Conservation (phyloP, 305 asterid species). For the Caryopteris hybrid region DNA sequence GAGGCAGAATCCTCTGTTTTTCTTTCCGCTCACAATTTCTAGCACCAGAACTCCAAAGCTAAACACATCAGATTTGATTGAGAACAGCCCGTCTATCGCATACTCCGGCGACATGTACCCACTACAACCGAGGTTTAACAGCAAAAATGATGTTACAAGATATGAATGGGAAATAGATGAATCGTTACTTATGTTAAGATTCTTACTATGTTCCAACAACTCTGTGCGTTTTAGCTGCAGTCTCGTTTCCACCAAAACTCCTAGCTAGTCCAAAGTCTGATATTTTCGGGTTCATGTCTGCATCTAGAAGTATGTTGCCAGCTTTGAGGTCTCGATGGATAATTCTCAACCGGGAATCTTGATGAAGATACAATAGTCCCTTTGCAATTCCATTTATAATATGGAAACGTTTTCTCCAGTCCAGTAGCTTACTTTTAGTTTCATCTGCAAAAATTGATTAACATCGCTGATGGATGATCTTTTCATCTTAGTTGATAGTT, state of each 20-base stretch:
- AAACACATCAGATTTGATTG: not conserved
- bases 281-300: not conserved
- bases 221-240: not conserved
- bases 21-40: constrained; percentile 1
- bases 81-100: not conserved
- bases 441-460: not conserved
- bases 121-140: not conserved
- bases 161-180: not conserved
- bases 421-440: not conserved
- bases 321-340: no score
- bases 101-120: constrained; percentile 7
- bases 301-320: no score
- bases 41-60: constrained; percentile 1
- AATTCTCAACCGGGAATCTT: not conserved
- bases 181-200: not conserved
- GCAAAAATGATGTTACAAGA: not conserved
- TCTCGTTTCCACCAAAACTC: not conserved
- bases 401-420: not conserved
- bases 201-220: constrained; percentile 8
- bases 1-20: not conserved
- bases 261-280: not conserved
- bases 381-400: not conserved
- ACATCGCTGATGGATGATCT: no score
- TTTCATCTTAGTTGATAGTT: no score
- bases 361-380: not conserved